phyloP scores from a whole-genome alignment of 2,329 filamentous ascomycete genomes.

The Penicillium brasilianum region DNA sequence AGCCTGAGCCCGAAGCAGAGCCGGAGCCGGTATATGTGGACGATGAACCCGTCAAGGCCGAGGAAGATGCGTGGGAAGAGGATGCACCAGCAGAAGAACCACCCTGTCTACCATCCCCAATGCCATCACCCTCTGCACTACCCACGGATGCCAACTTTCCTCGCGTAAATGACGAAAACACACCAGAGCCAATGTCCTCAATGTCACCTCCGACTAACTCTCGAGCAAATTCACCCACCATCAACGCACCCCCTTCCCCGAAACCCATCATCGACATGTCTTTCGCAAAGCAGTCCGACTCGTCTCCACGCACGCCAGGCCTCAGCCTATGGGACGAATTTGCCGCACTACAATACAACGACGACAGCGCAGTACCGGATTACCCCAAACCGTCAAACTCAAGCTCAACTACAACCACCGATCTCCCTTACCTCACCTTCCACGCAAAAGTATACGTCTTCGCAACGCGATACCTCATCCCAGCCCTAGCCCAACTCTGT shows the following conservation, averaged over 20 bases:
- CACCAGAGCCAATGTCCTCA: background rate
- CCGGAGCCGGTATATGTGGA: background rate
- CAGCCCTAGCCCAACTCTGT: conserved; percentile 46
- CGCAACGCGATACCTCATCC: conserved; percentile 49
- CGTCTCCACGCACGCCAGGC: conserved; percentile 37
- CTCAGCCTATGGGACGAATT: conserved; percentile 49
- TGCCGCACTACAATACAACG: conserved; percentile 41
- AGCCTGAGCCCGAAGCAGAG: background rate
- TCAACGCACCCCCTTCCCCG: background rate
- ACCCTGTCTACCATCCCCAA: background rate
- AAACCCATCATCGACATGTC: conserved; percentile 43
- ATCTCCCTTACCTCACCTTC: conserved; percentile 47
- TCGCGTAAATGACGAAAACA: background rate
- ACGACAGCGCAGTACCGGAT: conserved; percentile 20
- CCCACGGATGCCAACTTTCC: background rate
- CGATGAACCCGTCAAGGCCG: too few species aligned
- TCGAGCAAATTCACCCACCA: background rate
- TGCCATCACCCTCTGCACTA: conserved; percentile 1
- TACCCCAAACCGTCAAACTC: conserved; percentile 9
- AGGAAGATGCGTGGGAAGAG: conserved; percentile 2
- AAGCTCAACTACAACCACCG: conserved; percentile 21
- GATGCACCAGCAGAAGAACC: conserved; percentile 2
- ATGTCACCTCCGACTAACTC: background rate
- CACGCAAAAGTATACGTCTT: conserved; percentile 53
- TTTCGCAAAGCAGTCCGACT: conserved; percentile 42